phyloP scores from a whole-genome alignment of 2,329 filamentous ascomycete genomes.

The Clonostachys rosea region DNA sequence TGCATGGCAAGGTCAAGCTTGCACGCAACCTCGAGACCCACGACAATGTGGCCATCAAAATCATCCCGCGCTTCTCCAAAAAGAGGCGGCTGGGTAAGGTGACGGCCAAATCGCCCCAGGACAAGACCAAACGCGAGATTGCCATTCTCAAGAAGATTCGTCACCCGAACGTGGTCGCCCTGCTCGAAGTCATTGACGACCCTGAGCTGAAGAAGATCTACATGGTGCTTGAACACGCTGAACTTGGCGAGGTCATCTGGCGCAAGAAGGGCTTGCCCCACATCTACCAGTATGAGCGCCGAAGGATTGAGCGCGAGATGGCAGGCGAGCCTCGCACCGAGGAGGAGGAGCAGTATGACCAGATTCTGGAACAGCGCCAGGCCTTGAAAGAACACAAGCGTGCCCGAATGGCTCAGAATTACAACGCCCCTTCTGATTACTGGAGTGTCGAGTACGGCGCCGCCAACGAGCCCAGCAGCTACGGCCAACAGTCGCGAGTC shows the following conservation, averaged over 20 bases:
- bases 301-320: slow-evolving; percentile 71
- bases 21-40: slow-evolving; percentile 73
- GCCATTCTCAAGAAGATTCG: slow-evolving; percentile 98
- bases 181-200: slow-evolving; percentile 97
- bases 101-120: slow-evolving; percentile 57
- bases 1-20: slow-evolving; percentile 97
- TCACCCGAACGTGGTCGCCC: slow-evolving; percentile 92
- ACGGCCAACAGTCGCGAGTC: slow-evolving; percentile 33
- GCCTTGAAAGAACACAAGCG: slow-evolving; percentile 53
- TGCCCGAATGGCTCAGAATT: slow-evolving; percentile 44
- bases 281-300: slow-evolving; percentile 78
- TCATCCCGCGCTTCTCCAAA: slow-evolving; percentile 93
- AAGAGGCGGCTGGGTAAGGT: slow-evolving; percentile 86
- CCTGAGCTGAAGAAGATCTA: slow-evolving; percentile 97
- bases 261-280: slow-evolving; percentile 81
- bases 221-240: slow-evolving; percentile 92
- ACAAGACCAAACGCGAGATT: slow-evolving; percentile 92
- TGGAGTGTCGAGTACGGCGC: slow-evolving; percentile 85
- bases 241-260: slow-evolving; percentile 92
- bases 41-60: slow-evolving; percentile 93
- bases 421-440: slow-evolving; percentile 53
- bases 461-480: slow-evolving; percentile 44
- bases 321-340: slow-evolving; percentile 51
- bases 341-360: slow-evolving; percentile 57
- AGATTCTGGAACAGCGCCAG: slow-evolving; percentile 54